Evolutionary conservation across 2,329 filamentous ascomycete genomes (phyloP), one percentile per base, ranked within the genome.

Genomic region (Neonectria sp.): DNA sequence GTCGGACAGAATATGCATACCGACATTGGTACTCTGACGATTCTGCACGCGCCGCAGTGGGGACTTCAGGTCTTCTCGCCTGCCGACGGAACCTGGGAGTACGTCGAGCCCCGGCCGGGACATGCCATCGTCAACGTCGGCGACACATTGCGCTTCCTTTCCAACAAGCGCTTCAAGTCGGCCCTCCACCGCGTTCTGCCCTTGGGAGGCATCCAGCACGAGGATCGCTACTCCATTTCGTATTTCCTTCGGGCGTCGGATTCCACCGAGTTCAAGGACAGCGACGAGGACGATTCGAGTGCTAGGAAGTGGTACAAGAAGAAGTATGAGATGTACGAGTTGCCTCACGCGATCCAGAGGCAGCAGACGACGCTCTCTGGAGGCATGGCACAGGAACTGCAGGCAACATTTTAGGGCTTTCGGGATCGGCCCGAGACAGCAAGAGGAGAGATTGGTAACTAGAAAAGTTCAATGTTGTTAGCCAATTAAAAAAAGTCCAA

Each of bases 1-100:
- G 68, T 70, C 3, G 67, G 67, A 0, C 67, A 70, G 21, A 69
- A 66, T 31, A 69, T 69, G 57, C 66, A 69, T 15, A 69, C 67
- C 2, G 66, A 69, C 29, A 66, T 69, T 6, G 66, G 66, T 4
- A 55, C 51, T 0, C 60, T 69, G 1, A 66, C 67, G 0, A 27
- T 69, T 15, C 66, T 69, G 11, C 55, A 43, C 11, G 61, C 67
- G 3, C 56, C 66, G 5, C 66, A 68, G n/a, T 68, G 66, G 66
- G 66, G 66, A 12, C 57, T 69, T 2, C 43, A 46, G 43, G 43
- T 46, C n/a, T 24, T 46, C 8, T 24, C n/a, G 43, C 43, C 43
- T 3, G 21, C 6, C 8, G 43, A 46, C n/a, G 43, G 21, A 24
- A 24, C n/a, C n/a, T 46, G 43, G 43, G n/a, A 46, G n/a, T 46